phyloP scores from a whole-genome alignment of 139 green algal genomes.

The Volvox africanus region DNA sequence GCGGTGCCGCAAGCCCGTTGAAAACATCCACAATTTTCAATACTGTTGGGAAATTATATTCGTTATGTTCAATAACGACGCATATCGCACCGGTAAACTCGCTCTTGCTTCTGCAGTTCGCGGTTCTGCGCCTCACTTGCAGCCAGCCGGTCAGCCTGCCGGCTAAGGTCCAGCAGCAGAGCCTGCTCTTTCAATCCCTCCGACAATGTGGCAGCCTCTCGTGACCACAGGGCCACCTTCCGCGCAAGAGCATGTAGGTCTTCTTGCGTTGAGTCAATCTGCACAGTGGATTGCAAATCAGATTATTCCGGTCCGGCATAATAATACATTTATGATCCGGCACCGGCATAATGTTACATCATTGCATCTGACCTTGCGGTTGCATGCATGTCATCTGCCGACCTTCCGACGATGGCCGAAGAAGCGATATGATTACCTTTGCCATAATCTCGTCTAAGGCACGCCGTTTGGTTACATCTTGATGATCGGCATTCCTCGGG shows the following conservation, averaged over 20 bases:
- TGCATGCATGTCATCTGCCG: neutral
- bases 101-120: neutral
- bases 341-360: too few relatives aligned
- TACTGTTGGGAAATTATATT: too few relatives aligned
- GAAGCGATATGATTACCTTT: neutral
- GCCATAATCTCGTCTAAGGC: neutral
- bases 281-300: neutral
- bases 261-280: conserved; percentile 20
- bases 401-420: neutral
- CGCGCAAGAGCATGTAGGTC: conserved; percentile 19
- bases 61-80: too few relatives aligned
- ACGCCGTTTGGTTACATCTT: neutral
- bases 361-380: neutral
- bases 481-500: neutral
- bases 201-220: neutral
- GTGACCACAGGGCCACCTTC: conserved; percentile 17
- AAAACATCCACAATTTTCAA: too few relatives aligned
- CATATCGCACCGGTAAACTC: conserved; percentile 7
- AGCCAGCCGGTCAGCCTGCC: conserved; percentile 11
- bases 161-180: conserved; percentile 9
- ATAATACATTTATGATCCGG: too few relatives aligned
- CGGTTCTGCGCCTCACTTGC: neutral
- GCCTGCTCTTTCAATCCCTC: conserved; percentile 1
- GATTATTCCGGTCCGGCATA: too few relatives aligned
- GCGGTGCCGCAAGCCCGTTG: too few relatives aligned